These are phyloP conservation scores for Luvunga scandens DNA, from an alignment of 345 rosid species.

Conservation along the genomic window DNA sequence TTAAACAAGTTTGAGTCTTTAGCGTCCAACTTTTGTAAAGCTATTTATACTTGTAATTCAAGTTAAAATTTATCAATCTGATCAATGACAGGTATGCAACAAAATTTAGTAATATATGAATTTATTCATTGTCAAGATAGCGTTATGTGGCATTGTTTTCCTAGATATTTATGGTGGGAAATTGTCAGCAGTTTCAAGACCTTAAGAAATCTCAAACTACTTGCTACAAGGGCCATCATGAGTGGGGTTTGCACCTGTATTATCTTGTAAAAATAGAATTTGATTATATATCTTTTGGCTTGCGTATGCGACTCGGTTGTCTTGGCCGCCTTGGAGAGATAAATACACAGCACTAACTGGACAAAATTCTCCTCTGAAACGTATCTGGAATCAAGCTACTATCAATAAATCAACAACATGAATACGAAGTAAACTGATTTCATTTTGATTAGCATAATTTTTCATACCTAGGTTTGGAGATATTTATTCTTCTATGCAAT, in stretches of 20 bases:
- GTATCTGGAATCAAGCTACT: background rate
- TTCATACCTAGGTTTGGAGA: background rate
- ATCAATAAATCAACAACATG: background rate
- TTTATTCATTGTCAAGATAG: background rate
- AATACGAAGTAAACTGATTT: background rate
- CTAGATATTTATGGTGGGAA: background rate
- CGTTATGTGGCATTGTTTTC: background rate
- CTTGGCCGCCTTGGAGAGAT: no score
- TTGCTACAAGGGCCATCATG: background rate
- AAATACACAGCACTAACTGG: background rate
- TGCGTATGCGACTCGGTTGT: background rate
- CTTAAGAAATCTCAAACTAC: background rate
- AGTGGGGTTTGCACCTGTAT: background rate
- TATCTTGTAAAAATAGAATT: background rate
- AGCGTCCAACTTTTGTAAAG: background rate
- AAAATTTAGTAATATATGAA: background rate
- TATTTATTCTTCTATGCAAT: background rate
- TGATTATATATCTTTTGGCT: background rate
- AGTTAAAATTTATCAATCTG: background rate
- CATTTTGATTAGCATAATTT: background rate
- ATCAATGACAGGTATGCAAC: background rate
- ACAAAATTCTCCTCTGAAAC: background rate
- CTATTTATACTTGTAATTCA: background rate
- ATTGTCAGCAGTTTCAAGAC: background rate
- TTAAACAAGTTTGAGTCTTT: background rate